Conservation (phyloP, 768 basidiomycete genomes). For the Tephrocybe sp. region DNA sequence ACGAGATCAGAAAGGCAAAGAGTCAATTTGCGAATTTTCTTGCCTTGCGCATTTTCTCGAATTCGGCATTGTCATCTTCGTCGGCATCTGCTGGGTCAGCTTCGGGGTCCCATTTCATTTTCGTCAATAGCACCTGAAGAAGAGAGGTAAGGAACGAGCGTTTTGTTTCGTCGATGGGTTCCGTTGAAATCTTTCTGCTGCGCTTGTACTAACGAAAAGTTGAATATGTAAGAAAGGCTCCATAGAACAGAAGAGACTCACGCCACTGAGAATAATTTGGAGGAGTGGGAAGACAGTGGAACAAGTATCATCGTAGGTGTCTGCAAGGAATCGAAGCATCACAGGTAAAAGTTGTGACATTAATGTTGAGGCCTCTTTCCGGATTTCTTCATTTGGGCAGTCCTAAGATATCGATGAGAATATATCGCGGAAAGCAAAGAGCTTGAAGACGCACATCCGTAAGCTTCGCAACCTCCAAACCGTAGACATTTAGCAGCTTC, state of each 20-base stretch:
- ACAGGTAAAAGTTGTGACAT: conserved; percentile 73
- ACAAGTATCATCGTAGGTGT: conserved; percentile 87
- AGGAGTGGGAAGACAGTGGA: conserved; percentile 82
- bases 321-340: conserved; percentile 85
- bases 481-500: conserved; percentile 76
- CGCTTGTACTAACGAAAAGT: conserved; percentile 70
- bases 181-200: conserved; percentile 54
- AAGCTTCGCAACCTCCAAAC: conserved; percentile 80
- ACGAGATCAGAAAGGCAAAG: conserved; percentile 4
- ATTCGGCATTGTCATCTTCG: conserved; percentile 81
- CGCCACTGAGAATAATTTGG: conserved; percentile 67
- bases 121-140: conserved; percentile 74
- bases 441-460: conserved; percentile 61
- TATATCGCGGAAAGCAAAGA: neutral
- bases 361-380: conserved; percentile 60
- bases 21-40: conserved; percentile 7
- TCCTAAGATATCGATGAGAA: conserved; percentile 41
- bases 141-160: conserved; percentile 76
- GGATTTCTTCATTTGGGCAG: conserved; percentile 52
- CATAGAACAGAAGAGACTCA: conserved; percentile 35
- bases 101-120: conserved; percentile 89
- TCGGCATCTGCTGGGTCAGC: conserved; percentile 81
- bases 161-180: conserved; percentile 61
- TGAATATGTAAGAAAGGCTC: neutral
- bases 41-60: conserved; percentile 85